Conservation (phyloP, 2,329 filamentous ascomycete genomes). For the Fonsecaea nubica region DNA sequence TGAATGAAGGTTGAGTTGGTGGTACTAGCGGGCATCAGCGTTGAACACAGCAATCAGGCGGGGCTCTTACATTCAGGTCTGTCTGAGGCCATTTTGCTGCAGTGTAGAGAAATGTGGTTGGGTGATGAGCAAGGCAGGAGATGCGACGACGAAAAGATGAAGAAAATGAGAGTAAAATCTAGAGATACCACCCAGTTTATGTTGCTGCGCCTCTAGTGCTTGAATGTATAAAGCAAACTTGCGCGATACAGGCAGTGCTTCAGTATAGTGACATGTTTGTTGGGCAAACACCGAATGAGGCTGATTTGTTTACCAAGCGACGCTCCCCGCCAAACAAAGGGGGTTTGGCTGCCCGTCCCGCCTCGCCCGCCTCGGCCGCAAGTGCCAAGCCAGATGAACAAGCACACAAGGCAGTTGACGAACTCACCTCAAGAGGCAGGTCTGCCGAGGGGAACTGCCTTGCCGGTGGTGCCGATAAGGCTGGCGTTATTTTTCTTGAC, state of each 20-base stretch:
- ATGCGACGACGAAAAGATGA: background rate
- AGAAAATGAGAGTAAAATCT: background rate
- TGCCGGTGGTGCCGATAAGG: background rate
- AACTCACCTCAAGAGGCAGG: background rate
- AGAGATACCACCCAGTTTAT: background rate
- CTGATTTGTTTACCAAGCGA: slow-evolving; percentile 10
- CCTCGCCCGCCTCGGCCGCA: background rate
- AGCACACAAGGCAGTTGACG: background rate
- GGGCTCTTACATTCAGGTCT: slow-evolving; percentile 6
- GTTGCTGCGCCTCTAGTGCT: slow-evolving; percentile 1
- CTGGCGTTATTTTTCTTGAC: background rate
- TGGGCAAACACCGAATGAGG: slow-evolving; percentile 3
- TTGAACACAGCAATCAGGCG: background rate
- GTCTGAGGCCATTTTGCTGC: slow-evolving; percentile 11
- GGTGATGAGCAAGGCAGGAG: background rate
- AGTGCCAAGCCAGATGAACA: background rate
- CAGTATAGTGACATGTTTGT: background rate
- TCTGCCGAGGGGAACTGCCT: background rate
- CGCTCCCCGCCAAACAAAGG: slow-evolving; percentile 4
- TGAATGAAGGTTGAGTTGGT: slow-evolving; percentile 14
- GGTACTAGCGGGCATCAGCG: slow-evolving; percentile 2
- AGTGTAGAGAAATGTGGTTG: background rate
- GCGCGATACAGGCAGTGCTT: background rate
- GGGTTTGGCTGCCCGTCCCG: slow-evolving; percentile 1
- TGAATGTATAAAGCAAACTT: background rate